Evolutionary conservation across 371 early-diverging fungal genomes (phyloP).

Genomic region (Apophysomyces elegans): DNA sequence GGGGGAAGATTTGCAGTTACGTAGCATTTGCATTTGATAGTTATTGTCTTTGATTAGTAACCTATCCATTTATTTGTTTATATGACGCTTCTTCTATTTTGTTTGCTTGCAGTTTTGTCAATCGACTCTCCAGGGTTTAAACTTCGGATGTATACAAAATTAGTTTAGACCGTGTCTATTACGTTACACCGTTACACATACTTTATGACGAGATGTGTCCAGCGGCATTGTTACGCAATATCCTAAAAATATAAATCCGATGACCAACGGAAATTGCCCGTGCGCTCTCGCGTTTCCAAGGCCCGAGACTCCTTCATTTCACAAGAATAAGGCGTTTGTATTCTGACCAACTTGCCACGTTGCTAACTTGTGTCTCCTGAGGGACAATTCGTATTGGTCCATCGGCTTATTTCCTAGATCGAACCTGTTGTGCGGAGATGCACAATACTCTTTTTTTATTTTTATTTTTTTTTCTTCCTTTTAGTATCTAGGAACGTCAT

Average conservation of each 20-base stretch:
- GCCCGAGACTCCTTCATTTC: background rate
- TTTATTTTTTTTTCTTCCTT: background rate
- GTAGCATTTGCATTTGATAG: slow-evolving; percentile 3
- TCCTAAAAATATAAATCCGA: slow-evolving; percentile 1
- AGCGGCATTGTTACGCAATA: slow-evolving; percentile 7
- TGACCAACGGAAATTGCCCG: slow-evolving; percentile 8
- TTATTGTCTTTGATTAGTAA: background rate
- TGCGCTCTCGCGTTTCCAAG: background rate
- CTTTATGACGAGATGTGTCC: slow-evolving; percentile 4
- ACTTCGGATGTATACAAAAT: background rate
- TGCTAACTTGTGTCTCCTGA: slow-evolving; percentile 4
- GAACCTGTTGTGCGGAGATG: slow-evolving; percentile 10
- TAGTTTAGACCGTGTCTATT: background rate
- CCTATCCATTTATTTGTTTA: background rate
- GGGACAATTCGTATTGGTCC: background rate
- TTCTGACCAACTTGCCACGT: slow-evolving; percentile 2
- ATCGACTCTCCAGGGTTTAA: background rate
- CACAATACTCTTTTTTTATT: background rate
- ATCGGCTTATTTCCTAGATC: slow-evolving; percentile 3
- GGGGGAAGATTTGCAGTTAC: slow-evolving; percentile 5
- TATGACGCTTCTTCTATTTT: background rate
- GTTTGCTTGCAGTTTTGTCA: background rate
- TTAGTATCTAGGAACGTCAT: slow-evolving; percentile 8
- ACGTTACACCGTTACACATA: background rate
- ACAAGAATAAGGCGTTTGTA: slow-evolving; percentile 1